Percentiles rank a stretch among this genome's conserved stretches.
phyloP scores from a whole-genome alignment of 2,329 filamentous ascomycete genomes.

The Phialemonium atrogriseum region DNA sequence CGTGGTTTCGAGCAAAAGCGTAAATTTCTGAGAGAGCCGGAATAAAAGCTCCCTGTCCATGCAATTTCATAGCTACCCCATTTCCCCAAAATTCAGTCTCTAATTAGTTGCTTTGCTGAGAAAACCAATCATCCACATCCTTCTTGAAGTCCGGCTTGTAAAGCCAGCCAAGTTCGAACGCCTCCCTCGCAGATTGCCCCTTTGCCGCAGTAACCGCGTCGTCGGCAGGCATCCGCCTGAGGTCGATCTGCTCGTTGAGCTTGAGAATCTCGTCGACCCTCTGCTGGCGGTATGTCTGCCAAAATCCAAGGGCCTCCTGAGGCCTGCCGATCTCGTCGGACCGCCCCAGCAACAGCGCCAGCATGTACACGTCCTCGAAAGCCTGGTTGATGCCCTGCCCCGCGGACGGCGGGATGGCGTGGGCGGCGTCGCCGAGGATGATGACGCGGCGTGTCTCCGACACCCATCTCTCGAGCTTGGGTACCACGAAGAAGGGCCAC shows the following conservation, averaged over 20 bases:
- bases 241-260: not conserved
- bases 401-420: slow-evolving; percentile 37
- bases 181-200: slow-evolving; percentile 39
- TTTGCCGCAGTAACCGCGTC: slow-evolving; percentile 19
- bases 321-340: not conserved
- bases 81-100: too few species aligned
- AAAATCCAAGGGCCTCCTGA: not conserved
- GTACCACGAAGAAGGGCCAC: slow-evolving; percentile 42
- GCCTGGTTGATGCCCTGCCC: slow-evolving; percentile 24
- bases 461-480: slow-evolving; percentile 35
- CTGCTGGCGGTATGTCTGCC: not conserved
- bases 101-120: too few species aligned
- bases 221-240: not conserved
- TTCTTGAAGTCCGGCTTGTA: slow-evolving; percentile 30
- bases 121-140: too few species aligned
- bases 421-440: slow-evolving; percentile 39
- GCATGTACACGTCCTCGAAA: not conserved
- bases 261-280: not conserved
- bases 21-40: too few species aligned
- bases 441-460: slow-evolving; percentile 28
- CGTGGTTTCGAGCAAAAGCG: too few species aligned
- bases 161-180: slow-evolving; percentile 29
- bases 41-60: too few species aligned
- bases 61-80: too few species aligned
- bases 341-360: not conserved